Conservation (phyloP, 495 filamentous ascomycete species). For the Podospora sp. region DNA sequence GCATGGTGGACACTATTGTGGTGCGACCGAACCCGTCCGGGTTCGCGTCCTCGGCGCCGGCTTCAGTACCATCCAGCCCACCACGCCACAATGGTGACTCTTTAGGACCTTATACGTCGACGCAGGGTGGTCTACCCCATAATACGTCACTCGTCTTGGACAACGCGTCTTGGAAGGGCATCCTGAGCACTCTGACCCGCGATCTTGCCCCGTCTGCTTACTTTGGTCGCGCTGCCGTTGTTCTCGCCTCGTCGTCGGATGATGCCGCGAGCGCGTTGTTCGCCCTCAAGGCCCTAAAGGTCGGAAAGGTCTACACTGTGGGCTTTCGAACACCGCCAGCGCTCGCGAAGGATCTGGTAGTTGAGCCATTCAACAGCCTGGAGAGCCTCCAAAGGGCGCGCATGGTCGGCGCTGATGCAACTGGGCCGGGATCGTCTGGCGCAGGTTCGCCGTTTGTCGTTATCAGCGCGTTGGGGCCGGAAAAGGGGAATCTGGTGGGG, state of each 20-base stretch:
- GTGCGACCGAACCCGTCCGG: conserved; percentile 49
- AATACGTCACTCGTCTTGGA: conserved; percentile 65
- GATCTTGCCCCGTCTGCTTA: conserved; percentile 84
- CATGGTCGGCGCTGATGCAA: conserved; percentile 37
- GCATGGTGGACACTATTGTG: conserved; percentile 78
- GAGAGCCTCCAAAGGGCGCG: conserved; percentile 73
- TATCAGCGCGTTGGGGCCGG: conserved; percentile 73
- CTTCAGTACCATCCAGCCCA: conserved; percentile 45
- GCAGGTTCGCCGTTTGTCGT: conserved; percentile 74
- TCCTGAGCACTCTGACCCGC: conserved; percentile 74
- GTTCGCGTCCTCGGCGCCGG: conserved; percentile 38
- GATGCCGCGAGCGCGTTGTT: conserved; percentile 77
- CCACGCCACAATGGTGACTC: conserved; percentile 37
- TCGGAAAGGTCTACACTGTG: conserved; percentile 79
- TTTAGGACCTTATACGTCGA: conserved; percentile 17
- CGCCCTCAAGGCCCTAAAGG: conserved; percentile 71
- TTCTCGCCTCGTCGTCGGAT: conserved; percentile 66
- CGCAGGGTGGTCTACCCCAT: conserved; percentile 38
- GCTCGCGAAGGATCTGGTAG: conserved; percentile 56
- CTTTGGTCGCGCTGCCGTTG: conserved; percentile 69
- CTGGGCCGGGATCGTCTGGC: conserved; percentile 36
- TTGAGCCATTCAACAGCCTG: conserved; percentile 77
- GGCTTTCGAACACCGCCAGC: conserved; percentile 73
- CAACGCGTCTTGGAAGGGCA: conserved; percentile 82
- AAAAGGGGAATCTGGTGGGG: conserved; percentile 78